These are phyloP conservation scores for Melampsora occidentalis DNA, from an alignment of 1,284 basidiomycete species.

Conservation along the genomic window DNA sequence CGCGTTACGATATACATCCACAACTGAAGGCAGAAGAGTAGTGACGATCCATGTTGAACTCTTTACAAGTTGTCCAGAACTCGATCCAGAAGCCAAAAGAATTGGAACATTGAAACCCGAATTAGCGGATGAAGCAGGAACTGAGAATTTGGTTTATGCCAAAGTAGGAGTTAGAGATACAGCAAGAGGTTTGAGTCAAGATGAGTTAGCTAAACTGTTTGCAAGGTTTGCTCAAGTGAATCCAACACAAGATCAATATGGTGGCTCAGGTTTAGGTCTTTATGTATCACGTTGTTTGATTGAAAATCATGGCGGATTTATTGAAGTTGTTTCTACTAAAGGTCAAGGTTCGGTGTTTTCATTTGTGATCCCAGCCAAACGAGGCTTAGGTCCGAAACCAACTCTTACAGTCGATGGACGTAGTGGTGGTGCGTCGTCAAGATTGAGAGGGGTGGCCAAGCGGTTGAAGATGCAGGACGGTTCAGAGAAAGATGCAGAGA, in stretches of 20 bases:
- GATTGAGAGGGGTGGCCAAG: not conserved
- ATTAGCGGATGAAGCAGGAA: slow-evolving; percentile 2
- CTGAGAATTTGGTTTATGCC: slow-evolving; percentile 21
- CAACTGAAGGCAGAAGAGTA: slow-evolving; percentile 19
- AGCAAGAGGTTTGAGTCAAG: slow-evolving; percentile 38
- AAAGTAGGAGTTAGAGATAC: slow-evolving; percentile 38
- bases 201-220: slow-evolving; percentile 35
- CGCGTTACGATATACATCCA: slow-evolving; percentile 36
- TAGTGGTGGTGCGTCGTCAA: slow-evolving; percentile 16
- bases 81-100: slow-evolving; percentile 15
- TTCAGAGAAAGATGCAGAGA: slow-evolving; percentile 29
- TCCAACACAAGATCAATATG: slow-evolving; percentile 43
- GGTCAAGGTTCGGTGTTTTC: slow-evolving; percentile 40
- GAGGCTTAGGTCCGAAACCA: not conserved
- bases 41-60: slow-evolving; percentile 39
- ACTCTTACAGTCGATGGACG: not conserved
- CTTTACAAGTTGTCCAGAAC: slow-evolving; percentile 31
- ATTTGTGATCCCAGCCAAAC: slow-evolving; percentile 37
- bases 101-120: slow-evolving; percentile 32
- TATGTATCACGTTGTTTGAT: slow-evolving; percentile 41
- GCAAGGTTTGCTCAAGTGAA: slow-evolving; percentile 41
- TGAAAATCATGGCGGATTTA: slow-evolving; percentile 42
- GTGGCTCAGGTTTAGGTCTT: slow-evolving; percentile 36
- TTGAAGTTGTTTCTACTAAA: slow-evolving; percentile 41
- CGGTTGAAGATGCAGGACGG: not conserved